Base-by-base conservation (phyloP, 306 rosid species). In the Begonia loranthoides region DNA sequence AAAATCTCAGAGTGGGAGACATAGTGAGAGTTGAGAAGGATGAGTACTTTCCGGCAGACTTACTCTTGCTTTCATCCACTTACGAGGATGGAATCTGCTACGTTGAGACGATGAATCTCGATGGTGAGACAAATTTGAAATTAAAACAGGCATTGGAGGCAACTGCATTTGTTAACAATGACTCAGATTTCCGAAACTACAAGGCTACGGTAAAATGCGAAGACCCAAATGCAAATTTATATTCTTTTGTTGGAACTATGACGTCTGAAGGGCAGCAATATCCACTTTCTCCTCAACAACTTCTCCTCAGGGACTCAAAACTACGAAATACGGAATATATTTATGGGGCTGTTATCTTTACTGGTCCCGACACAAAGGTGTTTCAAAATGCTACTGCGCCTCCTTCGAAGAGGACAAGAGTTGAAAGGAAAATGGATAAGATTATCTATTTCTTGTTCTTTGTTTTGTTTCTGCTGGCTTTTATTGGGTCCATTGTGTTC, bases 81-180 rank as follows among this genome's bases (percentile, higher is more conserved):
- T 90, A 78, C 17, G 95, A 82, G 24, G 99, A 86, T 67, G 85
- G 94, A 57, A 46, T 90, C 47, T 86, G 95, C 75, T 90, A 90
- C 49, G 99, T 90, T 17, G 95, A 90, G 75, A 90, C 99, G 16
- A 90, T 82, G 99, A 90, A 78, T 70, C 88, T 90, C 55, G 99
- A 90, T 49, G 95, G 99, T 9, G 99, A 90, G 80, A 90, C 99
- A 61, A 90, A 90, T 73, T 66, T 90, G 51, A 90, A 90, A 72
- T 33, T 86, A 55, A 90, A 86, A 63, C 95, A 90, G 66, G 92
- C 79, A 15, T 78, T 86, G 79, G 99, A 80, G 57, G 84, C 67
- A 36, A 83, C 92, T 54, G 82, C 82, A 24, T 68, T 54, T 56
- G 58, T 83, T 62, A 73, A 60, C 0, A 84, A 81, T 41, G 86